These are phyloP conservation scores for Kluyveromyces siamensis DNA, from an alignment of 805 yeast genomes.

Conservation along the genomic window DNA sequence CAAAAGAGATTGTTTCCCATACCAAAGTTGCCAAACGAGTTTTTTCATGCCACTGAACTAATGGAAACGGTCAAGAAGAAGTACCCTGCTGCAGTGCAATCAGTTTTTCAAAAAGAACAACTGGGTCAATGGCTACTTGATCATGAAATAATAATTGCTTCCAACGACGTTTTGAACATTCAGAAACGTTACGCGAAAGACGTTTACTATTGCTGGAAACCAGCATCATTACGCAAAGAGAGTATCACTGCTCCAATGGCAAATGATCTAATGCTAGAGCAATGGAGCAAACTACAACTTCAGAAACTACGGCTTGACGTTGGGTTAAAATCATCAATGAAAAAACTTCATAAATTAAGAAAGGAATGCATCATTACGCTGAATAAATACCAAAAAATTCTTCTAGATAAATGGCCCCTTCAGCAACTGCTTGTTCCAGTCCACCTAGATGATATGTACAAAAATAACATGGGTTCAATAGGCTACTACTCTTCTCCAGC, in stretches of 20 bases:
- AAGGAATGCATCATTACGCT: not conserved
- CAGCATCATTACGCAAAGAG: not conserved
- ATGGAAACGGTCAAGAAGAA: constrained; percentile 15
- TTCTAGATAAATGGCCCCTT: not conserved
- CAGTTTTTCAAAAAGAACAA: constrained; percentile 25
- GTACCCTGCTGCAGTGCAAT: constrained; percentile 18
- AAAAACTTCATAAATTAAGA: not conserved
- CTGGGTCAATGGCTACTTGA: constrained; percentile 26
- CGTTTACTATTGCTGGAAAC: constrained; percentile 17
- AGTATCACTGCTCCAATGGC: not conserved
- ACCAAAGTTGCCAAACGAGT: constrained; percentile 12
- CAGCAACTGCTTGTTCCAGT: not conserved
- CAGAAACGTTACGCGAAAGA: constrained; percentile 13
- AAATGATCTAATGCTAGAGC: not conserved
- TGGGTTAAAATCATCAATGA: not conserved
- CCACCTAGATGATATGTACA: not conserved
- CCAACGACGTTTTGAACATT: constrained; percentile 14
- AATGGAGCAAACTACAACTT: not conserved
- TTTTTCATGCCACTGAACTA: constrained; percentile 23
- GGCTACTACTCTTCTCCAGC: not conserved
- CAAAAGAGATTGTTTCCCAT: constrained; percentile 23
- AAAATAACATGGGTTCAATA: not conserved
- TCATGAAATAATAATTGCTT: constrained; percentile 18
- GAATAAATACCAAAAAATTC: not conserved
- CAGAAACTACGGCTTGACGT: not conserved